Conservation (phyloP, 306 rosid genomes). For the Begonia loranthoides region DNA sequence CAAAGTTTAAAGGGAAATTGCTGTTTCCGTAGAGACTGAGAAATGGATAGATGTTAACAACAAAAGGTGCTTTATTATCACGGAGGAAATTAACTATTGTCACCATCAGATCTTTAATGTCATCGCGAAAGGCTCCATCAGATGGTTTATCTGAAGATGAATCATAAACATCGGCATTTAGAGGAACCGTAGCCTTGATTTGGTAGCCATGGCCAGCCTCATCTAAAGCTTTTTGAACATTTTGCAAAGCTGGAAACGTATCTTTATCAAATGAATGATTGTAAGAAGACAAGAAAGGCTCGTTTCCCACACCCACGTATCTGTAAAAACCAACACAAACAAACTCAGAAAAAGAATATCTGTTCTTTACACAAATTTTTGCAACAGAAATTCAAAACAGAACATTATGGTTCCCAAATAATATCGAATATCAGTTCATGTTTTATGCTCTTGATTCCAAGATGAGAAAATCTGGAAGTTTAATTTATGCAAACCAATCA, state of each 20-base stretch:
- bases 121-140: slow-evolving; percentile 33
- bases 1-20: slow-evolving; percentile 39
- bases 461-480: no score
- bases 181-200: slow-evolving; percentile 47
- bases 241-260: slow-evolving; percentile 56
- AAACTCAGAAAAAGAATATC: background rate
- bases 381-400: no score
- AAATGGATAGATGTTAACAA: slow-evolving; percentile 76
- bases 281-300: slow-evolving; percentile 52
- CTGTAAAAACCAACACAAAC: slow-evolving; percentile 13
- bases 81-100: slow-evolving; percentile 29
- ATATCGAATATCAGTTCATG: no score
- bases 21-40: slow-evolving; percentile 37
- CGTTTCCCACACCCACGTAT: slow-evolving; percentile 72
- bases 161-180: slow-evolving; percentile 71
- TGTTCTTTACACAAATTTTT: background rate
- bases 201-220: slow-evolving; percentile 34
- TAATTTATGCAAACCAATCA: no score
- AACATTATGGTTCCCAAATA: no score
- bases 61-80: slow-evolving; percentile 35
- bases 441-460: no score
- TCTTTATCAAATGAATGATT: slow-evolving; percentile 19
- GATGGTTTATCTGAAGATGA: slow-evolving; percentile 46
- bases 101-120: slow-evolving; percentile 18
- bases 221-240: slow-evolving; percentile 51